Conservation (phyloP, 2,329 filamentous ascomycete genomes). For the Amesomyces nigricolor region DNA sequence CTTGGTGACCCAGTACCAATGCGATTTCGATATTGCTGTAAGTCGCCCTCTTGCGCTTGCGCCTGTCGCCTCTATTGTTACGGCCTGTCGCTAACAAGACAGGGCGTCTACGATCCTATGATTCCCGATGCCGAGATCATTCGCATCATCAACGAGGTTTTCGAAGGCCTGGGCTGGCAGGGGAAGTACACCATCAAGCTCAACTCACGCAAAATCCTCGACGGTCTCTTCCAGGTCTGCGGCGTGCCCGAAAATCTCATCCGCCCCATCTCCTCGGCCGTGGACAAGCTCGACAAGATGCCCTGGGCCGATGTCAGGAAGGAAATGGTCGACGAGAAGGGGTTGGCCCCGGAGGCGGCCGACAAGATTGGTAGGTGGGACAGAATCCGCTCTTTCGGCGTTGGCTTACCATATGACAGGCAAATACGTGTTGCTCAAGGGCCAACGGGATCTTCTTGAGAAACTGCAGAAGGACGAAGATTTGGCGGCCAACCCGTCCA, state of each 20-base stretch:
- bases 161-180: conserved; percentile 61
- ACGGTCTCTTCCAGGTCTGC: conserved; percentile 86
- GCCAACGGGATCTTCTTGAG: conserved; percentile 58
- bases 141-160: conserved; percentile 77
- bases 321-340: conserved; percentile 93
- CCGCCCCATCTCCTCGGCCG: conserved; percentile 81
- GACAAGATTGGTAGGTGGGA: conserved; percentile 81
- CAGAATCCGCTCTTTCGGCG: conserved; percentile 41
- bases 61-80: no score
- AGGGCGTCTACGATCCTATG: conserved; percentile 79
- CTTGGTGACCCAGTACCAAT: conserved; percentile 60
- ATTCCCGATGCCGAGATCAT: conserved; percentile 87
- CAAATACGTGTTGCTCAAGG: conserved; percentile 24
- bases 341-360: conserved; percentile 67
- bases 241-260: conserved; percentile 85
- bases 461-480: conserved; percentile 62
- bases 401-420: conserved; percentile 12
- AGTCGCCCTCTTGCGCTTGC: neutral
- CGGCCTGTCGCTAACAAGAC: neutral
- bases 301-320: conserved; percentile 85
- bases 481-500: conserved; percentile 64
- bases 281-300: conserved; percentile 93
- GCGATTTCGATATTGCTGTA: conserved; percentile 84
- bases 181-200: conserved; percentile 81
- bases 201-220: conserved; percentile 91